Percentiles rank a stretch among this genome's conserved stretches.
Conservation (phyloP, 768 basidiomycete genomes). For the Suillus ampliporus region DNA sequence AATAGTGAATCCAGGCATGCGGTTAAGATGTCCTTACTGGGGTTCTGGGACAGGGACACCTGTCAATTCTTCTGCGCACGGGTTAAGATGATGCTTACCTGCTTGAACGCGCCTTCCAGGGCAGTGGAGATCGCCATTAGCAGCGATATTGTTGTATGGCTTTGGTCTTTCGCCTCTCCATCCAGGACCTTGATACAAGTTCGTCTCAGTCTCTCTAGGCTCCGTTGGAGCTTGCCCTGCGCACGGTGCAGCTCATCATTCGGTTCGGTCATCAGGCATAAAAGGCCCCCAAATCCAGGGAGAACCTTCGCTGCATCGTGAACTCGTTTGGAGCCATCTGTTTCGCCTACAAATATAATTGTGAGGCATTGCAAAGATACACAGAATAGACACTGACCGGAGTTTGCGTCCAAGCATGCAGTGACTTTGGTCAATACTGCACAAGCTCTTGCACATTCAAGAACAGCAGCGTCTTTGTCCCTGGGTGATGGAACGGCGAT, state of each 20-base stretch:
- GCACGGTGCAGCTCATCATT: conserved; percentile 46
- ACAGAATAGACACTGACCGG: background rate
- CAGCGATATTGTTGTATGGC: conserved; percentile 31
- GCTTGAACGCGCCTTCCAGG: conserved; percentile 36
- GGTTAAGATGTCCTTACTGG: conserved; percentile 43
- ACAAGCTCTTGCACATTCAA: conserved; percentile 48
- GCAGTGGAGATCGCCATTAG: conserved; percentile 42
- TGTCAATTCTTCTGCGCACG: background rate
- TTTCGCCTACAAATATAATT: background rate
- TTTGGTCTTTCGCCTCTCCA: conserved; percentile 16
- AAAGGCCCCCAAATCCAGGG: conserved; percentile 24
- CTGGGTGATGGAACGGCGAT: background rate
- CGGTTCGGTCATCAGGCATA: conserved; percentile 9
- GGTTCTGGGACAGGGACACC: conserved; percentile 18
- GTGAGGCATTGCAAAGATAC: background rate
- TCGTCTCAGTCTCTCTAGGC: conserved; percentile 63
- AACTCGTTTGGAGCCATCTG: conserved; percentile 26
- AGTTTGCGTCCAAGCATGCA: conserved; percentile 35
- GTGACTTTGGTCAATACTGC: conserved; percentile 52
- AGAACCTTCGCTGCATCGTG: conserved; percentile 25
- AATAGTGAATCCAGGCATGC: conserved; percentile 62
- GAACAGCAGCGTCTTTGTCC: conserved; percentile 23
- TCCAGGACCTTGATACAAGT: conserved; percentile 56
- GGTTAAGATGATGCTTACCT: conserved; percentile 28
- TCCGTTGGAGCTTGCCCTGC: conserved; percentile 60